These are phyloP conservation scores for Coemansia reversa DNA, from an alignment of 192 early-diverging fungal species.

Conservation along the genomic window DNA sequence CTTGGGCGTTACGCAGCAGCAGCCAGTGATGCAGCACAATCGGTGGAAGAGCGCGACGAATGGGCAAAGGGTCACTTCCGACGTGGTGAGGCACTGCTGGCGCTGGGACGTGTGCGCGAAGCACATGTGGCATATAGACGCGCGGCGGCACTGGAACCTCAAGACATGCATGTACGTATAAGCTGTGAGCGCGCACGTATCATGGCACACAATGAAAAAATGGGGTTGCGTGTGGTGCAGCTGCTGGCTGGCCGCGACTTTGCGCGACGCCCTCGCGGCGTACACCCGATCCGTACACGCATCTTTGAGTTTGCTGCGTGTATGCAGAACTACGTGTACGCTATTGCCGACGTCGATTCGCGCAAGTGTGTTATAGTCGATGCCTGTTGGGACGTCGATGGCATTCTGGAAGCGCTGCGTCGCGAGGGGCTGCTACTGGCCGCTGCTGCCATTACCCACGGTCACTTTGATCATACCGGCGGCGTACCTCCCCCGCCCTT, in stretches of 20 bases:
- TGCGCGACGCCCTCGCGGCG: constrained; percentile 52
- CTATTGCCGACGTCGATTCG: constrained; percentile 68
- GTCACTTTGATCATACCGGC: constrained; percentile 86
- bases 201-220: constrained; percentile 56
- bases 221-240: constrained; percentile 66
- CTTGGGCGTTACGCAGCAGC: constrained; percentile 43
- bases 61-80: constrained; percentile 67
- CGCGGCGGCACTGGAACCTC: constrained; percentile 54
- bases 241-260: constrained; percentile 73
- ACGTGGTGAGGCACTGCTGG: constrained; percentile 58
- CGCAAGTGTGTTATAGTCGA: constrained; percentile 81
- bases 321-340: constrained; percentile 86
- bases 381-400: constrained; percentile 94
- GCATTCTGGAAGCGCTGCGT: constrained; percentile 64
- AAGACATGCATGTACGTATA: constrained; percentile 53
- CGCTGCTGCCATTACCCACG: constrained; percentile 75
- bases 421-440: constrained; percentile 66
- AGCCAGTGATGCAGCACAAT: constrained; percentile 26
- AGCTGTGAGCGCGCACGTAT: constrained; percentile 58
- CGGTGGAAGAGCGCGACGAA: constrained; percentile 26
- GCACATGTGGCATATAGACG: constrained; percentile 50
- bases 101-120: constrained; percentile 53
- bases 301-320: constrained; percentile 76
- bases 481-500: constrained; percentile 86
- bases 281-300: constrained; percentile 71